Percentiles rank a stretch among this genome's conserved stretches.
Evolutionary conservation across 257 asterid genomes (phyloP).

Genomic region (Penstemon eatonii): DNA sequence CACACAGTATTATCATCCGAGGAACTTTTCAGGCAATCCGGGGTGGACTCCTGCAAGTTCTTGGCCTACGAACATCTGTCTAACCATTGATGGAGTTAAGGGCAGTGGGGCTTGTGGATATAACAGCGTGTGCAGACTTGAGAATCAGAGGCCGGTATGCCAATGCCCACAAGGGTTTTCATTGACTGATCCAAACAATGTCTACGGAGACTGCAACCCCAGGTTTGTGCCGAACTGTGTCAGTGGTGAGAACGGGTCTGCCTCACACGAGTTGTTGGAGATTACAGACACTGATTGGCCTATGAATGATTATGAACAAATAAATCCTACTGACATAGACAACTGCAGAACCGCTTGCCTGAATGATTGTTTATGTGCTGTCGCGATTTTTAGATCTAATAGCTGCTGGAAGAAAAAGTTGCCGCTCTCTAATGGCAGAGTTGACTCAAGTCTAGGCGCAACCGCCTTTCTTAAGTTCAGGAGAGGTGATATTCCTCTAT

Average conservation of each 20-base stretch:
- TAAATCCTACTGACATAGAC: background rate
- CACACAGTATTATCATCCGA: conserved; percentile 34
- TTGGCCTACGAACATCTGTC: conserved; percentile 35
- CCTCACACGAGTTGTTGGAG: background rate
- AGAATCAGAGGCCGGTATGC: conserved; percentile 33
- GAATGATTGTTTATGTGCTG: conserved; percentile 46
- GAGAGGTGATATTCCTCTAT: conserved; percentile 15
- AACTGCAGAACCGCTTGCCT: conserved; percentile 35
- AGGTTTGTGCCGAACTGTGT: conserved; percentile 32
- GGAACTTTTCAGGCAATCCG: conserved; percentile 13
- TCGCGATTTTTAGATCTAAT: conserved; percentile 25
- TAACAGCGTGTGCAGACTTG: conserved; percentile 37
- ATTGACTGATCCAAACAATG: conserved; percentile 27
- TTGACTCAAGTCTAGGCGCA: background rate
- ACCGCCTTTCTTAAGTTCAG: background rate
- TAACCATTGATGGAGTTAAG: background rate
- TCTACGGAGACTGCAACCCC: conserved; percentile 39
- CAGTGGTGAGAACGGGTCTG: conserved; percentile 21
- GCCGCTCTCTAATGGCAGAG: conserved; percentile 47
- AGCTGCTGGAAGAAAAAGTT: conserved; percentile 45
- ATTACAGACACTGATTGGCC: conserved; percentile 42
- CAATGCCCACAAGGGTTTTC: conserved; percentile 39
- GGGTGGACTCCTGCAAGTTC: conserved; percentile 6
- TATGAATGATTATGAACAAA: conserved; percentile 35
- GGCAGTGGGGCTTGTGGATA: conserved; percentile 61